Evolutionary conservation across 108 stramenopile genomes (phyloP).

Genomic region (Schizochytrium sp.): DNA sequence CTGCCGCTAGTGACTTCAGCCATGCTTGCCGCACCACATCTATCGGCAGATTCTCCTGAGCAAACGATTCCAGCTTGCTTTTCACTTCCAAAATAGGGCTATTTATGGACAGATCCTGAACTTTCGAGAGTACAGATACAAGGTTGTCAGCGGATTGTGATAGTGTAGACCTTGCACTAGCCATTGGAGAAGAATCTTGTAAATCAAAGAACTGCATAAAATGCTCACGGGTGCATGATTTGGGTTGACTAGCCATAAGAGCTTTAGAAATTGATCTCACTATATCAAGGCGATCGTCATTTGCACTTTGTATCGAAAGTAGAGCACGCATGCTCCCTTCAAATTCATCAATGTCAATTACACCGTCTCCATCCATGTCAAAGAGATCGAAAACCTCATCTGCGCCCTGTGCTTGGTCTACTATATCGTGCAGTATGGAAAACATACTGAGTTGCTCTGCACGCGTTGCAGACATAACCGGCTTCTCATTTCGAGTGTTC

Average conservation of each 20-base stretch:
- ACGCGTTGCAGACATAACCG: not conserved
- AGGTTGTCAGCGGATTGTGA: not conserved
- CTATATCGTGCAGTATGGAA: slow-evolving; percentile 4
- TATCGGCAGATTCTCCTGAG: not conserved
- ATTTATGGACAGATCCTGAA: not conserved
- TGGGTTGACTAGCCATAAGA: not conserved
- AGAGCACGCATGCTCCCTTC: slow-evolving; percentile 51
- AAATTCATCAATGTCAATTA: slow-evolving; percentile 7
- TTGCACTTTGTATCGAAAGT: not conserved
- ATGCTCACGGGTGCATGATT: not conserved
- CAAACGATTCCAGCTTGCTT: not conserved
- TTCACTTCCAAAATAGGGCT: not conserved
- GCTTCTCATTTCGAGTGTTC: too few relatives aligned
- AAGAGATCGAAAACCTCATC: slow-evolving; percentile 41
- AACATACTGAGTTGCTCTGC: slow-evolving; percentile 19
- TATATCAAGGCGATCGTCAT: slow-evolving; percentile 1
- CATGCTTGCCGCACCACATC: slow-evolving; percentile 20
- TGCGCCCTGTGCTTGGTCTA: not conserved
- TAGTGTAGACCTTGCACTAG: not conserved
- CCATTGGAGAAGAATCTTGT: not conserved
- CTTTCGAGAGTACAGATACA: not conserved
- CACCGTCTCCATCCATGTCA: slow-evolving; percentile 35
- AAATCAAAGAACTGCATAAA: not conserved
- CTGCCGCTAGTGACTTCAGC: not conserved
- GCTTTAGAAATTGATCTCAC: not conserved